These are phyloP conservation scores for Penicillium sp. DNA, from an alignment of 2,329 filamentous ascomycete species.

Conservation along the genomic window DNA sequence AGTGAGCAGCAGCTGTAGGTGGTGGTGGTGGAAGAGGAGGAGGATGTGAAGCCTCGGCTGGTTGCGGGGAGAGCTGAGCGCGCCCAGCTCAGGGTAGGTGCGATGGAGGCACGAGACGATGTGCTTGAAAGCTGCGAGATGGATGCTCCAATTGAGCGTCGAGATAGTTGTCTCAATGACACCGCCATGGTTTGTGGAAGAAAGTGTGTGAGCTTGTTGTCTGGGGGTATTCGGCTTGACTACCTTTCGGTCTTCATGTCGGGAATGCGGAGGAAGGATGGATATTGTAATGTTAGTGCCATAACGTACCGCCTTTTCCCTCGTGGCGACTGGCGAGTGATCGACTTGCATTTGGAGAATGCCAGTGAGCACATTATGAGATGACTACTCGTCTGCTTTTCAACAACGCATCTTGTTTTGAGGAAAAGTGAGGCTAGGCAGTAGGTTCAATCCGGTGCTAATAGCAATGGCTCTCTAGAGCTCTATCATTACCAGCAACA, in stretches of 20 bases:
- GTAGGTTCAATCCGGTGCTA: too few relatives aligned
- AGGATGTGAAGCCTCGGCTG: constrained; percentile 11
- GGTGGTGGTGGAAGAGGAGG: background rate
- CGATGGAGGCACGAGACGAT: constrained; percentile 3
- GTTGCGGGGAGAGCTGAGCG: constrained; percentile 10
- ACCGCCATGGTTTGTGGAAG: constrained; percentile 11
- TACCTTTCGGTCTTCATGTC: background rate
- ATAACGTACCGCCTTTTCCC: constrained; percentile 12
- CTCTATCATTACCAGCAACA: too few relatives aligned
- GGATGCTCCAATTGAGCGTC: constrained; percentile 7
- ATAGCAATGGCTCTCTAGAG: too few relatives aligned
- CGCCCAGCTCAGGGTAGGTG: constrained; percentile 6
- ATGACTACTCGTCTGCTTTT: too few relatives aligned
- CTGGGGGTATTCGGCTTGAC: background rate
- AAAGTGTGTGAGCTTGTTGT: background rate
- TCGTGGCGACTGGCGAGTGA: too few relatives aligned
- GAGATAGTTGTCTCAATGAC: constrained; percentile 7
- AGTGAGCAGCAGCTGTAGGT: background rate
- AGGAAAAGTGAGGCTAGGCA: too few relatives aligned
- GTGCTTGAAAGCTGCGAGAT: constrained; percentile 2
- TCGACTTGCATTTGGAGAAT: too few relatives aligned
- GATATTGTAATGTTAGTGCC: constrained; percentile 20
- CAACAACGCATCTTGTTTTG: too few relatives aligned
- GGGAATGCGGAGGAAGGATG: background rate
- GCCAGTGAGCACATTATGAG: too few relatives aligned